These are phyloP conservation scores for Haplographium delicatum DNA, from an alignment of 495 filamentous ascomycete genomes.

Conservation along the genomic window DNA sequence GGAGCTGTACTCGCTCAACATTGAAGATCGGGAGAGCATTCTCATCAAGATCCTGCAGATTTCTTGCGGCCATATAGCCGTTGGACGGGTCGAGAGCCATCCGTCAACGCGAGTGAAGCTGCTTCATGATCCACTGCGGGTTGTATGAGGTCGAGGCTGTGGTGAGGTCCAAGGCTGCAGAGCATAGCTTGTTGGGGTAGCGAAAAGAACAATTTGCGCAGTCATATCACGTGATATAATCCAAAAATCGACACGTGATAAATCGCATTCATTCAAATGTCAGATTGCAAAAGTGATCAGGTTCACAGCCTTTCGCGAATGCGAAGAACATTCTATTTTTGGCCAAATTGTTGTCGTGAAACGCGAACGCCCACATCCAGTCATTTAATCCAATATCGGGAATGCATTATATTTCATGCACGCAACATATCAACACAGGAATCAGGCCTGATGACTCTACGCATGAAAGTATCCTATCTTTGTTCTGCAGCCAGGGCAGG, in stretches of 20 bases:
- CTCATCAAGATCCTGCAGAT: conserved; percentile 52
- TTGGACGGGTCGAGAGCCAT: conserved; percentile 39
- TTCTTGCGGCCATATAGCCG: conserved; percentile 41
- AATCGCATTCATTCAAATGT: no score
- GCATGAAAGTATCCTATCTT: background rate
- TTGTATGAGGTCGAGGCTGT: conserved; percentile 19
- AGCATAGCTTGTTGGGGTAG: background rate
- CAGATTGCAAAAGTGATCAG: no score
- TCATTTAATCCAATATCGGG: conserved; percentile 5
- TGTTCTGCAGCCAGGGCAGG: background rate
- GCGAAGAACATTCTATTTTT: conserved; percentile 1
- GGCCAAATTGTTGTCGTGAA: background rate
- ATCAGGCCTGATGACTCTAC: background rate
- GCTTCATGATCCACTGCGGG: conserved; percentile 20
- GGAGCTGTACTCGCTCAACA: conserved; percentile 82
- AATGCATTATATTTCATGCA: conserved; percentile 9
- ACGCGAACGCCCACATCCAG: conserved; percentile 1
- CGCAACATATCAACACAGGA: background rate
- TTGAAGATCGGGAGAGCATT: conserved; percentile 82
- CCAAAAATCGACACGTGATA: no score
- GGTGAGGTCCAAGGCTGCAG: conserved; percentile 23
- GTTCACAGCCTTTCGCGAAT: background rate
- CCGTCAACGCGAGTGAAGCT: conserved; percentile 15
- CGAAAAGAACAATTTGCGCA: background rate
- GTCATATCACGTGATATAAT: no score